phyloP scores from a whole-genome alignment of 352 stramenopile species.

The Phytophthora vignae region DNA sequence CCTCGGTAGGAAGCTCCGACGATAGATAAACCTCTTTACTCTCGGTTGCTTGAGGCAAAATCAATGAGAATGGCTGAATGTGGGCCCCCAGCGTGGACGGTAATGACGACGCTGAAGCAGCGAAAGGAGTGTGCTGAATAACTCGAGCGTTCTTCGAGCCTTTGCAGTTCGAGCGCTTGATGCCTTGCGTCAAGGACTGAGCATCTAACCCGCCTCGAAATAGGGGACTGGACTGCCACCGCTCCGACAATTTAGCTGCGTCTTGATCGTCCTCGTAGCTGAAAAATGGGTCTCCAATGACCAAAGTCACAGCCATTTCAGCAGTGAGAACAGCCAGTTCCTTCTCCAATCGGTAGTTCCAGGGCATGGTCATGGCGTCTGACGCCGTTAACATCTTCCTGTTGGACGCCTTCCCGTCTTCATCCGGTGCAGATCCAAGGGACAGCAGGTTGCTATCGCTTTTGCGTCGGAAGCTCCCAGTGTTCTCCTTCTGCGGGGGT shows the following conservation, averaged over 20 bases:
- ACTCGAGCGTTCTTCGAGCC: constrained; percentile 17
- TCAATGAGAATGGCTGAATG: constrained; percentile 41
- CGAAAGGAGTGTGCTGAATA: constrained; percentile 47
- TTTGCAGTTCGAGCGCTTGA: constrained; percentile 11
- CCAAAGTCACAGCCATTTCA: constrained; percentile 66
- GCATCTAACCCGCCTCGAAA: constrained; percentile 42
- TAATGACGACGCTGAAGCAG: background rate
- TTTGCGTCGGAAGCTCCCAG: constrained; percentile 25
- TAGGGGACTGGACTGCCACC: constrained; percentile 40
- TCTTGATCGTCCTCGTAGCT: constrained; percentile 2
- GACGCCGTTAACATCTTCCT: constrained; percentile 23
- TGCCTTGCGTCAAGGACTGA: constrained; percentile 21
- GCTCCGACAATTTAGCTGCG: constrained; percentile 6
- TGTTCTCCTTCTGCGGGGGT: constrained; percentile 12
- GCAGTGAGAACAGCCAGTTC: constrained; percentile 59
- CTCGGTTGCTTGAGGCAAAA: constrained; percentile 33
- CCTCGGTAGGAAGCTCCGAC: constrained; percentile 11
- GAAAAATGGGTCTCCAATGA: constrained; percentile 51
- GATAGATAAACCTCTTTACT: background rate
- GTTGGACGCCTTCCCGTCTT: constrained; percentile 6
- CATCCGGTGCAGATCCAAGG: constrained; percentile 3
- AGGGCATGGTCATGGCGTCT: constrained; percentile 51
- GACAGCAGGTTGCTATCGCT: constrained; percentile 22
- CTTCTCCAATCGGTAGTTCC: constrained; percentile 72
- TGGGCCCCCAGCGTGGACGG: constrained; percentile 8